Evolutionary conservation across 1,284 basidiomycete species (phyloP).

Genomic region (Bjerkandera adusta): DNA sequence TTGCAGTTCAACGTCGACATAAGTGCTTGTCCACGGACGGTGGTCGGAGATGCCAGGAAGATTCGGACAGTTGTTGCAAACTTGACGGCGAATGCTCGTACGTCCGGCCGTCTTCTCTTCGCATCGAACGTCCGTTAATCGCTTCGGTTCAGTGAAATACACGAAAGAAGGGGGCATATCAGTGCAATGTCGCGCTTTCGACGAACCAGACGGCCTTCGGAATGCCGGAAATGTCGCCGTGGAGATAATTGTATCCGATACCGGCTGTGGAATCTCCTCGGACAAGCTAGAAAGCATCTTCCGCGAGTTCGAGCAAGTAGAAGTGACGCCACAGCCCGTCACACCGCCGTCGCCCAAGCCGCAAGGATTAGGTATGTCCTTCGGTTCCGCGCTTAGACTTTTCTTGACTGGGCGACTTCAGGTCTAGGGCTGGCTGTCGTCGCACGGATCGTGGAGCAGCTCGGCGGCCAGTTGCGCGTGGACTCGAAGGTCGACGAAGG

Average conservation of each 20-base stretch:
- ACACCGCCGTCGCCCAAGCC: conserved; percentile 39
- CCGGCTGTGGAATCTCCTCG: conserved; percentile 74
- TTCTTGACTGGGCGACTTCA: conserved; percentile 18
- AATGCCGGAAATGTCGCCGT: conserved; percentile 51
- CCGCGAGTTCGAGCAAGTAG: conserved; percentile 85
- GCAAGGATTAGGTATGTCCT: conserved; percentile 51
- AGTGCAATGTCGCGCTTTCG: conserved; percentile 57
- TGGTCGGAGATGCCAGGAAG: conserved; percentile 74
- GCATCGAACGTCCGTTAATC: conserved; percentile 6
- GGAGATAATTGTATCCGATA: conserved; percentile 77
- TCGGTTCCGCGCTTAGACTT: not conserved
- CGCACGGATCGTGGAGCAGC: conserved; percentile 79
- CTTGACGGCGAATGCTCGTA: conserved; percentile 78
- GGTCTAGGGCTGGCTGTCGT: conserved; percentile 82
- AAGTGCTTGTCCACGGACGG: conserved; percentile 50
- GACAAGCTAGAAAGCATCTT: conserved; percentile 82
- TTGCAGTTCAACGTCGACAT: conserved; percentile 65
- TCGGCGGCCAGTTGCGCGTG: conserved; percentile 78
- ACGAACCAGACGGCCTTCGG: conserved; percentile 51
- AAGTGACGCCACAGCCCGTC: conserved; percentile 27
- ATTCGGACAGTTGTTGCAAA: conserved; percentile 83
- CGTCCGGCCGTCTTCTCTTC: conserved; percentile 23
- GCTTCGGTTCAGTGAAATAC: conserved; percentile 63
- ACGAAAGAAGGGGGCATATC: conserved; percentile 66
- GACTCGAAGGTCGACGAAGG: conserved; percentile 71